Conservation (phyloP, 2,329 filamentous ascomycete genomes). For the Zarea fungicola region DNA sequence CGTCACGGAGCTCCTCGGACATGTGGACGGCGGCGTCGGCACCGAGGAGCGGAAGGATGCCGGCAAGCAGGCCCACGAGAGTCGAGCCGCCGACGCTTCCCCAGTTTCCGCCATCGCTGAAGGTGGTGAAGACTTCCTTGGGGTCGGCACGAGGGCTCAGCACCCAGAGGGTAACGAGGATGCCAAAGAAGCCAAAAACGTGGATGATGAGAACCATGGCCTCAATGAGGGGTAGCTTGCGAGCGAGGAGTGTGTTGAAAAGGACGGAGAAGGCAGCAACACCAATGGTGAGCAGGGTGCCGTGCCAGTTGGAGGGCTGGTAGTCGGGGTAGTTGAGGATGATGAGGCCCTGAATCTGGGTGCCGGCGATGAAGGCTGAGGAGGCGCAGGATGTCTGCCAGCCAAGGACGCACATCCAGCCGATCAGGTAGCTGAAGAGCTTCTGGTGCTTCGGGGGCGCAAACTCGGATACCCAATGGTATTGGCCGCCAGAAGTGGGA, state of each 20-base stretch:
- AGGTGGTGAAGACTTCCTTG: conserved; percentile 24
- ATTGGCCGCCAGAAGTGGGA: conserved; percentile 53
- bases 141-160: conserved; percentile 26
- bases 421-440: conserved; percentile 47
- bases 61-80: conserved; percentile 33
- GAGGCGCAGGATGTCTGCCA: conserved; percentile 40
- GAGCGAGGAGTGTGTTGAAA: conserved; percentile 40
- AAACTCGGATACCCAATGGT: conserved; percentile 27
- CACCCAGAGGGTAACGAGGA: conserved; percentile 35
- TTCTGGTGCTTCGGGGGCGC: conserved; percentile 43
- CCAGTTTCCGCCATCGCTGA: conserved; percentile 29
- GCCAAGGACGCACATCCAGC: conserved; percentile 41
- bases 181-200: conserved; percentile 16
- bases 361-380: conserved; percentile 37
- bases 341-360: conserved; percentile 40
- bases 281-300: conserved; percentile 37
- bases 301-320: conserved; percentile 34
- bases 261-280: conserved; percentile 34
- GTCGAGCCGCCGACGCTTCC: conserved; percentile 28
- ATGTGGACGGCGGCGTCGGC: conserved; percentile 27
- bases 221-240: conserved; percentile 37
- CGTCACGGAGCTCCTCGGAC: conserved; percentile 33
- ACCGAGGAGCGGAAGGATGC: conserved; percentile 29
- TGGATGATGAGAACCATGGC: conserved; percentile 39
- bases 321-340: conserved; percentile 32